Evolutionary conservation across 768 basidiomycete genomes (phyloP).

Genomic region (Serpula lacrymans): DNA sequence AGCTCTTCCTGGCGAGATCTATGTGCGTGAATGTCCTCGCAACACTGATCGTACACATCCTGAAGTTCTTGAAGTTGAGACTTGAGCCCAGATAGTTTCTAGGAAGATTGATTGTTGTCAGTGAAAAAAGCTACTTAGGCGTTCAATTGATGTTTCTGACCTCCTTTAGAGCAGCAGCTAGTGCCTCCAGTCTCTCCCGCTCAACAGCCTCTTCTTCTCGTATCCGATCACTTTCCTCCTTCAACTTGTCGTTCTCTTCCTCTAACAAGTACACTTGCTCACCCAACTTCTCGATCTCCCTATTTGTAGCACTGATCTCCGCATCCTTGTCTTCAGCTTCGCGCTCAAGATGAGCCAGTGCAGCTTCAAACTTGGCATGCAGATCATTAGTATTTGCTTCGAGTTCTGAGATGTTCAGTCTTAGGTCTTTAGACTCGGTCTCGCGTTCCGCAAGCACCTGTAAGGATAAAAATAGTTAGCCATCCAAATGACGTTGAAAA

Average conservation of each 20-base stretch:
- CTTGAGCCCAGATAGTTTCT: slow-evolving; percentile 72
- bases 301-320: slow-evolving; percentile 69
- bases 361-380: slow-evolving; percentile 70
- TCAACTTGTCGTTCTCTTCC: slow-evolving; percentile 76
- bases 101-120: slow-evolving; percentile 7
- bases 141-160: slow-evolving; percentile 35
- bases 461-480: slow-evolving; percentile 8
- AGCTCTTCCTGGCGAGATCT: slow-evolving; percentile 76
- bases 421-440: slow-evolving; percentile 70
- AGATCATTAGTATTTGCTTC: slow-evolving; percentile 70
- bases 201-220: slow-evolving; percentile 76
- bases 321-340: slow-evolving; percentile 79
- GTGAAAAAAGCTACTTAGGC: neutral
- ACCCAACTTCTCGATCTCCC: slow-evolving; percentile 77
- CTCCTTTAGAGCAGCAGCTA: slow-evolving; percentile 78
- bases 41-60: slow-evolving; percentile 61
- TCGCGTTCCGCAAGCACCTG: slow-evolving; percentile 80
- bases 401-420: slow-evolving; percentile 69
- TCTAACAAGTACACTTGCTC: slow-evolving; percentile 83
- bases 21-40: slow-evolving; percentile 62
- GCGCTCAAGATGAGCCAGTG: slow-evolving; percentile 70
- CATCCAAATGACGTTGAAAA: too few species aligned
- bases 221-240: slow-evolving; percentile 63
- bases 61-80: slow-evolving; percentile 62
- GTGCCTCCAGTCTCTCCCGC: slow-evolving; percentile 60